Evolutionary conservation across 2,329 filamentous ascomycete genomes (phyloP).

Genomic region (Penicillium sp.): DNA sequence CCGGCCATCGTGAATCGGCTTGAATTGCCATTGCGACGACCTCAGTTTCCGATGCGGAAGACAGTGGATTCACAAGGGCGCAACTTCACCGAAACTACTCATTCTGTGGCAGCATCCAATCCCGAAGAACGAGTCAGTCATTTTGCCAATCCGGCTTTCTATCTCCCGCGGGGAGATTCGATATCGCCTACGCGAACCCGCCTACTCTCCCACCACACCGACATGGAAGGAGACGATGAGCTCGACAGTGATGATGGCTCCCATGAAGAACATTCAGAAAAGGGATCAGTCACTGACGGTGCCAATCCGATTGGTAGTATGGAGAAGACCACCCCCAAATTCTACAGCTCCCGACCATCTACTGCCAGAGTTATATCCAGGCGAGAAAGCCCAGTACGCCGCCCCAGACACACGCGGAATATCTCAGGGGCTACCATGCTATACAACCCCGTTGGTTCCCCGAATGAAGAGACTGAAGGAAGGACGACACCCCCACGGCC

Average conservation of each 20-base stretch:
- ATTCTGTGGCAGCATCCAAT: slow-evolving; percentile 58
- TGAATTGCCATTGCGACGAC: slow-evolving; percentile 53
- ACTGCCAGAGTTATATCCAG: slow-evolving; percentile 43
- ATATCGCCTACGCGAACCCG: slow-evolving; percentile 37
- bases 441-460: slow-evolving; percentile 65
- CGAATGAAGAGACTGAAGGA: slow-evolving; percentile 38
- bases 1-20: slow-evolving; percentile 58
- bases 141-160: slow-evolving; percentile 33
- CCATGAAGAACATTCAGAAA: slow-evolving; percentile 25
- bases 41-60: slow-evolving; percentile 49
- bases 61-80: slow-evolving; percentile 32
- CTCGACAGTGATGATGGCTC: slow-evolving; percentile 71
- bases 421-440: slow-evolving; percentile 80
- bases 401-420: slow-evolving; percentile 64
- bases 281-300: slow-evolving; percentile 17
- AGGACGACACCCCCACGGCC: slow-evolving; percentile 22
- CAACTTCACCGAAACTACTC: slow-evolving; percentile 52
- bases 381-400: slow-evolving; percentile 36
- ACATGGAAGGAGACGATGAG: slow-evolving; percentile 88
- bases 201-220: slow-evolving; percentile 62
- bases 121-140: slow-evolving; percentile 50
- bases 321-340: slow-evolving; percentile 32
- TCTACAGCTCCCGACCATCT: slow-evolving; percentile 41
- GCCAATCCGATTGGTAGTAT: slow-evolving; percentile 14
- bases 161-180: slow-evolving; percentile 35